Percentiles rank a stretch among this genome's conserved stretches.
Conservation (phyloP, 108 stramenopile genomes). For the Pseudonitzschia delicatissima region DNA sequence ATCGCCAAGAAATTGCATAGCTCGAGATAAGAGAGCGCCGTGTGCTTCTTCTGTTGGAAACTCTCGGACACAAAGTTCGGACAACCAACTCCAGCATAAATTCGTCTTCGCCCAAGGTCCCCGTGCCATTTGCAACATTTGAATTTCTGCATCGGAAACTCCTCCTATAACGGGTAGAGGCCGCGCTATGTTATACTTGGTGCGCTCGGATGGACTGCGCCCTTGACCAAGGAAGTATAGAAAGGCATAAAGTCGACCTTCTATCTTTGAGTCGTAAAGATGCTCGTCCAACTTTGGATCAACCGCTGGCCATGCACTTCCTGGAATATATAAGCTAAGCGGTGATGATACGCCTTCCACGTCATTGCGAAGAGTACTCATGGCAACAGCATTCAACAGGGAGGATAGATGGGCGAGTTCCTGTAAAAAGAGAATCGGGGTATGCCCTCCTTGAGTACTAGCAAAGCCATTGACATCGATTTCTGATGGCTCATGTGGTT, state of each 20-base stretch:
- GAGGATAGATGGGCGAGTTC: constrained; percentile 61
- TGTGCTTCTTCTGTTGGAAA: constrained; percentile 47
- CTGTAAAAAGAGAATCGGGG: constrained; percentile 52
- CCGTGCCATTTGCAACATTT: constrained; percentile 53
- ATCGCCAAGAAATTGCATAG: constrained; percentile 57
- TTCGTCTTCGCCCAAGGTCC: constrained; percentile 63
- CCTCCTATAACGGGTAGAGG: constrained; percentile 73
- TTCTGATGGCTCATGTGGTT: background rate
- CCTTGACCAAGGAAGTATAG: constrained; percentile 17
- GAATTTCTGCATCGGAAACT: constrained; percentile 56
- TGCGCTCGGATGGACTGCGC: constrained; percentile 31
- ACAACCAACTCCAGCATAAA: constrained; percentile 55
- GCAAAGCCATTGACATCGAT: background rate
- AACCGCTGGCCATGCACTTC: constrained; percentile 52
- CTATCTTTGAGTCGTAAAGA: constrained; percentile 32
- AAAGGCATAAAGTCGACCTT: constrained; percentile 31
- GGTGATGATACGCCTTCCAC: constrained; percentile 62
- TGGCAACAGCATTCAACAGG: constrained; percentile 60
- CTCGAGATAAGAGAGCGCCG: constrained; percentile 59
- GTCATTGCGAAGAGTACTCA: constrained; percentile 62
- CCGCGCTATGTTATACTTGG: constrained; percentile 58
- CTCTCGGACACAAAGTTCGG: constrained; percentile 66
- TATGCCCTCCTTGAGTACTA: background rate
- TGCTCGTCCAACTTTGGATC: constrained; percentile 45
- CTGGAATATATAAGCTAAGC: constrained; percentile 44